Percentiles rank a stretch among this genome's conserved stretches.
Evolutionary conservation across 805 yeast species (phyloP).

Genomic region (Millerozyma acaciae): DNA sequence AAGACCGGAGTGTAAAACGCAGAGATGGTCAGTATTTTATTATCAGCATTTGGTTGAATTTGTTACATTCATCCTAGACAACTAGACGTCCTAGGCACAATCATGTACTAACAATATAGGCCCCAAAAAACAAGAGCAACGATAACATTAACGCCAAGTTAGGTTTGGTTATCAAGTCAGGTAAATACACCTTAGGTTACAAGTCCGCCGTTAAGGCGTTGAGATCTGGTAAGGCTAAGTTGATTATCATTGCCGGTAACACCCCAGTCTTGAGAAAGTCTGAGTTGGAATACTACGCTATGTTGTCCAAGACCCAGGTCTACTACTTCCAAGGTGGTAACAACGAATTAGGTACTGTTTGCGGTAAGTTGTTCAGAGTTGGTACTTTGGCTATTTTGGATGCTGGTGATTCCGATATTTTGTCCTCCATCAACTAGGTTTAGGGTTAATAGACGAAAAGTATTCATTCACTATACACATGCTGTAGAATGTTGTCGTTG

Average conservation of each 20-base stretch:
- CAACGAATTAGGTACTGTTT: slow-evolving; percentile 99
- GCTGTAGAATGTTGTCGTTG: background rate
- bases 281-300: slow-evolving; percentile 99
- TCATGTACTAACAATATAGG: slow-evolving; percentile 55
- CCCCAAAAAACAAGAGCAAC: slow-evolving; percentile 92
- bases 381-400: slow-evolving; percentile 95
- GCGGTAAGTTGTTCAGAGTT: slow-evolving; percentile 99
- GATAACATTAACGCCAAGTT: slow-evolving; percentile 98
- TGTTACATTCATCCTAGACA: no score
- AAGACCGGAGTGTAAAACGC: slow-evolving; percentile 98
- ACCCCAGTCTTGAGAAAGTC: slow-evolving; percentile 99
- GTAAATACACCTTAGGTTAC: slow-evolving; percentile 99
- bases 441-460: slow-evolving; percentile 2
- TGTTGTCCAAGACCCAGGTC: slow-evolving; percentile 95
- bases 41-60: background rate
- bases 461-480: background rate
- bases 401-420: slow-evolving; percentile 99
- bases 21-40: slow-evolving; percentile 91
- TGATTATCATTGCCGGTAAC: slow-evolving; percentile 96
- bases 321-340: slow-evolving; percentile 99
- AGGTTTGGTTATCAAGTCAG: slow-evolving; percentile 97
- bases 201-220: slow-evolving; percentile 97
- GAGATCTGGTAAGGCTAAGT: slow-evolving; percentile 98
- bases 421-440: slow-evolving; percentile 49
- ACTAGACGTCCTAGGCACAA: background rate